phyloP scores from a whole-genome alignment of 495 filamentous ascomycete genomes.

The Aspergillus mulundensis region DNA sequence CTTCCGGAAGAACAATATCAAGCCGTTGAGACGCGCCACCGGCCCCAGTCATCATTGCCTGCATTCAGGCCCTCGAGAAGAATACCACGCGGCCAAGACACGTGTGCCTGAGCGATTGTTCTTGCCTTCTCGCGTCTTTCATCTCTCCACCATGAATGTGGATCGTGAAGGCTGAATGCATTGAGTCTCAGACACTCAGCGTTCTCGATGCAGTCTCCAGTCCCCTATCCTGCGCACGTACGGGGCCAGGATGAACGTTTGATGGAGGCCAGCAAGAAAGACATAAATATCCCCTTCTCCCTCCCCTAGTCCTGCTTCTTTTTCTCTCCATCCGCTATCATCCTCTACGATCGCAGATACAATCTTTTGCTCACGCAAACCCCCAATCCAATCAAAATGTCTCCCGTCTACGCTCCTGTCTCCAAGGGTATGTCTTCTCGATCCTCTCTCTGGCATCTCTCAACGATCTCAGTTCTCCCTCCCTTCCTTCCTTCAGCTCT shows the following conservation, averaged over 20 bases:
- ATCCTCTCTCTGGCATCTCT: background rate
- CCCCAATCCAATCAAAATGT: constrained; percentile 31
- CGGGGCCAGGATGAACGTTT: no score
- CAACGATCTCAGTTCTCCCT: background rate
- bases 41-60: no score
- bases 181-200: no score
- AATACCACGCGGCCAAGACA: background rate
- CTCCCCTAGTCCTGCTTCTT: no score
- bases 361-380: constrained; percentile 23
- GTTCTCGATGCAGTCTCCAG: no score
- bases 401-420: constrained; percentile 26
- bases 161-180: no score
- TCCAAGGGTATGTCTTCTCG: constrained; percentile 29
- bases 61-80: background rate
- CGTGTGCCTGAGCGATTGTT: constrained; percentile 4
- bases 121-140: background rate
- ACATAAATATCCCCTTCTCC: no score
- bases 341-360: background rate
- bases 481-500: background rate
- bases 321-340: no score
- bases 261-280: no score
- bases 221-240: no score
- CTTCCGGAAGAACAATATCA: constrained; percentile 25
- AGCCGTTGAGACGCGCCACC: background rate
- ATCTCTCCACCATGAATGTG: no score